Evolutionary conservation across 2,329 filamentous ascomycete species (phyloP).

Genomic region (Ophidiomyces ophidiicola): DNA sequence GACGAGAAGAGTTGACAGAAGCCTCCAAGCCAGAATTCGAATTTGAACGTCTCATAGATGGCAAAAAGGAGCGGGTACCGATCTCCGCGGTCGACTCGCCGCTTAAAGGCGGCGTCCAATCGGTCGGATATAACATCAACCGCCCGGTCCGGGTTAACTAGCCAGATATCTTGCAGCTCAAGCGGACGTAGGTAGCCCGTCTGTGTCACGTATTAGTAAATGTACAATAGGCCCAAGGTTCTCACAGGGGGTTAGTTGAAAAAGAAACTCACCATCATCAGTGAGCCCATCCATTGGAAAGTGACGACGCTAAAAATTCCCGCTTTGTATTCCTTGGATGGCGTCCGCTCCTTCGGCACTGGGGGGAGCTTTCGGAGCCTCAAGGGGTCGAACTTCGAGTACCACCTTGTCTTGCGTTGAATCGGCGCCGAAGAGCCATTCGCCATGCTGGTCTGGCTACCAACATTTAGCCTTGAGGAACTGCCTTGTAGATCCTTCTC

Average conservation of each 20-base stretch:
- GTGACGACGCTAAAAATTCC: slow-evolving; percentile 61
- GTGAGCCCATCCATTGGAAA: slow-evolving; percentile 80
- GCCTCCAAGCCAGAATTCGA: slow-evolving; percentile 78
- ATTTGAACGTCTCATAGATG: slow-evolving; percentile 72
- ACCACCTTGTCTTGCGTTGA: slow-evolving; percentile 24
- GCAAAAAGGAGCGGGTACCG: slow-evolving; percentile 67
- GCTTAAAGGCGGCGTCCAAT: slow-evolving; percentile 56
- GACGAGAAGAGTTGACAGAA: slow-evolving; percentile 60
- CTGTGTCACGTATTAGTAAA: slow-evolving; percentile 30
- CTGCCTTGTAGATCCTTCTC: slow-evolving; percentile 1
- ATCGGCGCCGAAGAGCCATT: too few relatives aligned
- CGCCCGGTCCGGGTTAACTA: slow-evolving; percentile 67
- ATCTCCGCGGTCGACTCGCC: slow-evolving; percentile 53
- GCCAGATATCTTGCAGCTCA: slow-evolving; percentile 76
- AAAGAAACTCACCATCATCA: slow-evolving; percentile 57
- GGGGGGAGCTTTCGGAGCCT: slow-evolving; percentile 41
- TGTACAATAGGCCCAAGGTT: slow-evolving; percentile 5
- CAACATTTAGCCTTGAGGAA: too few relatives aligned
- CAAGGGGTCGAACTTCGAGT: slow-evolving; percentile 33
- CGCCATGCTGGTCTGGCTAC: too few relatives aligned
- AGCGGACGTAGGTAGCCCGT: slow-evolving; percentile 75
- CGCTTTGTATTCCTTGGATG: slow-evolving; percentile 60
- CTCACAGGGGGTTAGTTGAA: slow-evolving; percentile 14
- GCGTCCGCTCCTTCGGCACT: slow-evolving; percentile 40
- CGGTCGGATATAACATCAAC: slow-evolving; percentile 57